phyloP scores from a whole-genome alignment of 179 eudicot genomes.

The Patellifolia procumbens region DNA sequence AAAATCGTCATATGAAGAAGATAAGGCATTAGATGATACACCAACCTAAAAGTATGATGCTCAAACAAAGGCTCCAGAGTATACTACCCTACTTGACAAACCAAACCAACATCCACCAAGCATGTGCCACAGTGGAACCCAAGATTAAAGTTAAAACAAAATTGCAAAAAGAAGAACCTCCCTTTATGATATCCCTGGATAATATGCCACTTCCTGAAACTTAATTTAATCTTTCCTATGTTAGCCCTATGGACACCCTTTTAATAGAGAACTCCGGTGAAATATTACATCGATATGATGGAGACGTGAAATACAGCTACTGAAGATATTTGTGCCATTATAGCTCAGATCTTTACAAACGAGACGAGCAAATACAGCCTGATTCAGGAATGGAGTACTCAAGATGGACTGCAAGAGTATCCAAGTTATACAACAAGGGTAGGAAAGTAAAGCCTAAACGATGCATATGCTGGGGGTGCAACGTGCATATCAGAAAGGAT shows the following conservation, averaged over 20 bases:
- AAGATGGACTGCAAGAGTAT: neutral
- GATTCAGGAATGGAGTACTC: too few relatives aligned
- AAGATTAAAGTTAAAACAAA: neutral
- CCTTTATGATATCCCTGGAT: too few relatives aligned
- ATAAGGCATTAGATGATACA: neutral
- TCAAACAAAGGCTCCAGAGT: neutral
- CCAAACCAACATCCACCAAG: neutral
- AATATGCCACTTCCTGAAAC: too few relatives aligned
- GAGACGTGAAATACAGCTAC: too few relatives aligned
- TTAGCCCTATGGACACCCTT: too few relatives aligned
- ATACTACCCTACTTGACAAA: neutral
- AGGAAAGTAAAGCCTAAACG: neutral
- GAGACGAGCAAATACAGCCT: too few relatives aligned
- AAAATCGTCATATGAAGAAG: neutral
- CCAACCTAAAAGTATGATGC: neutral
- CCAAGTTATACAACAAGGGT: neutral
- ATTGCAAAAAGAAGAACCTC: too few relatives aligned
- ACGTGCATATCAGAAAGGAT: conserved; percentile 11
- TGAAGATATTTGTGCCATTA: too few relatives aligned
- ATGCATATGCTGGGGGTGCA: neutral
- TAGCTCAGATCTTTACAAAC: too few relatives aligned
- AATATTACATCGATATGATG: too few relatives aligned
- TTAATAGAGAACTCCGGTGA: too few relatives aligned
- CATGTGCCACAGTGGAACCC: neutral
- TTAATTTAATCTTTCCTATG: too few relatives aligned